A percentile compares a stretch with the other conserved stretches of the same genome.
These are phyloP conservation scores for Scutellaria baicalensis DNA, from an alignment of 257 asterid genomes.

Conservation along the genomic window DNA sequence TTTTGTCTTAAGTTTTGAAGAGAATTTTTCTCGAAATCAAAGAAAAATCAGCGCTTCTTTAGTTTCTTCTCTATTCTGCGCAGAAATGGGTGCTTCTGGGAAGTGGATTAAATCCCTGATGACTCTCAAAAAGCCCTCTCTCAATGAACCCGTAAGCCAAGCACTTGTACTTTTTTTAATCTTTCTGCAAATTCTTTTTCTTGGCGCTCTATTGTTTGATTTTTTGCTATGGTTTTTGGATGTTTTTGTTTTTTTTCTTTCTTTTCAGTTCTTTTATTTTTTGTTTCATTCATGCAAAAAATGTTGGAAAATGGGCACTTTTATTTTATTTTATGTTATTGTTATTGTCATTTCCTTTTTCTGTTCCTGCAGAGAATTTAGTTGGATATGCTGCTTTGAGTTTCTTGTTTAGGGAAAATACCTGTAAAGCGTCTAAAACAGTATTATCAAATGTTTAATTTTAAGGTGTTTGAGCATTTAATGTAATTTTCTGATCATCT, in stretches of 20 bases:
- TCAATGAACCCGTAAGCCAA: slow-evolving; percentile 40
- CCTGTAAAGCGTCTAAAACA: neutral
- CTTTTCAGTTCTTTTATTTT: too few species aligned
- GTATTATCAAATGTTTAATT: neutral
- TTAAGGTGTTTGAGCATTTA: neutral
- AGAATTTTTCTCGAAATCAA: slow-evolving; percentile 10
- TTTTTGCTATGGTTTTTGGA: neutral
- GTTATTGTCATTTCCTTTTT: neutral
- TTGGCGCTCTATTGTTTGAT: neutral
- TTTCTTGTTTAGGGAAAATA: neutral
- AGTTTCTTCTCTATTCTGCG: neutral
- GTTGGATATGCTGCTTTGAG: neutral
- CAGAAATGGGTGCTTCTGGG: slow-evolving; percentile 78
- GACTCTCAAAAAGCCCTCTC: slow-evolving; percentile 42
- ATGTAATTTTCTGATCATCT: neutral
- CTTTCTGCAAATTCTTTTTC: neutral
- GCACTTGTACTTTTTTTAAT: neutral
- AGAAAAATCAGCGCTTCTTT: neutral
- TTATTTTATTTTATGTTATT: neutral
- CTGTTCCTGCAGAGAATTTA: too few species aligned
- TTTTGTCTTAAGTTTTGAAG: slow-evolving; percentile 19
- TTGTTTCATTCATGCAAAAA: too few species aligned
- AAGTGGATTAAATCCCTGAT: slow-evolving; percentile 86
- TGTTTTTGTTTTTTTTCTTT: too few species aligned
- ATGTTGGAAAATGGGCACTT: neutral